Base-by-base conservation (phyloP, 2,329 filamentous ascomycete genomes). In the Onygenales sp. region DNA sequence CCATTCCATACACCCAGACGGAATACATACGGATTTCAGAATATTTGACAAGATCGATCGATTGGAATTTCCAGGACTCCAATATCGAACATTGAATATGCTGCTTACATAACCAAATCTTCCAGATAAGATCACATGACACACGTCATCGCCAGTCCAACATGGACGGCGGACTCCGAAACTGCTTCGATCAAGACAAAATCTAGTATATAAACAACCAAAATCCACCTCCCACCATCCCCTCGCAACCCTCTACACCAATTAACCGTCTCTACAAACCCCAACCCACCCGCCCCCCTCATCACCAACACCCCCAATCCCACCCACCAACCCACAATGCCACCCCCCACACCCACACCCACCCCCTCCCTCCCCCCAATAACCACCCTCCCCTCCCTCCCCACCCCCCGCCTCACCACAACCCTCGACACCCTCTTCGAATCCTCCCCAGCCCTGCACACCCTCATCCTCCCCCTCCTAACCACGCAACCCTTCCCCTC, bases 401-500 rank as follows among this genome's bases (percentile, higher is more conserved):
- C 52, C 41, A 13, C 53, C 33, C 1, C 39, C 7, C 21, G 35
- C 38, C 54, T 51, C 13, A 51, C 42, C 48, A 61, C 60, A 44
- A 61, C 84, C 49, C 80, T 95, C 48, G 87, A 94, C 70, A 77
- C 84, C 3, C 83, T 95, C 55, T 95, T 96, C 70, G 91, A 96
- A 67, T 87, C 88, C 13, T 90, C 85, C 52, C 74, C 79, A 0
- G 80, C 84, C 50, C 81, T 96, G 1, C 89, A 92, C 68, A 75
- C 78, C 10, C 77, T 93, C 11, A 81, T 87, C 13, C 67, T 88
- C 5, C 86, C 87, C 2, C 72, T 85, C 2, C 75, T 94, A n/a
- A 75, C 75, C 42, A 73, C 75, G 44, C 70, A 77, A 47, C 68
- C 74, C 1, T 91, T 89, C 67, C 61, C 72, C 1, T 84, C 82